Percentiles rank a stretch among this genome's conserved stretches.
Evolutionary conservation across 2,329 filamentous ascomycete genomes (phyloP).

Genomic region (Elsinoe necatrix): DNA sequence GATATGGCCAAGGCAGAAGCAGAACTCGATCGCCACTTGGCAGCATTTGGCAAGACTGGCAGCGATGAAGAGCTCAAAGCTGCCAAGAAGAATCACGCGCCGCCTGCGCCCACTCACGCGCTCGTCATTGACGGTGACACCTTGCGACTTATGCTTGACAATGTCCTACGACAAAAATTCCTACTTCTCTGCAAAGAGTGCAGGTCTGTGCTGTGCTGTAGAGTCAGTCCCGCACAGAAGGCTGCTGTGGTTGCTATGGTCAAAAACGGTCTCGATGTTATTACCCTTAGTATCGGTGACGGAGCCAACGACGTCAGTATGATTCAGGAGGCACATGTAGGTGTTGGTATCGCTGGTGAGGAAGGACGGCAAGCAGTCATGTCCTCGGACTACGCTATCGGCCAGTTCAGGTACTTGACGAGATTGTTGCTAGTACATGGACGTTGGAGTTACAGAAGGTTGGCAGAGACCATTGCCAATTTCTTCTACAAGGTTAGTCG

Average conservation of each 20-base stretch:
- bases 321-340: conserved; percentile 97
- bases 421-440: conserved; percentile 82
- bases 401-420: conserved; percentile 83
- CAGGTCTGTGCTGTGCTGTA: conserved; percentile 90
- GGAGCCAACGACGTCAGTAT: conserved; percentile 95
- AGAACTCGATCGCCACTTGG: conserved; percentile 66
- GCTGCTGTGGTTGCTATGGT: conserved; percentile 95
- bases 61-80: conserved; percentile 73
- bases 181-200: conserved; percentile 93
- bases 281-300: conserved; percentile 89
- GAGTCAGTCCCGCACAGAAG: conserved; percentile 94
- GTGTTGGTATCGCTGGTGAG: conserved; percentile 87
- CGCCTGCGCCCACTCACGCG: conserved; percentile 80
- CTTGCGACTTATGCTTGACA: conserved; percentile 76
- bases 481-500: conserved; percentile 87
- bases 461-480: conserved; percentile 91
- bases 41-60: conserved; percentile 68
- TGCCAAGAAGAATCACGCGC: conserved; percentile 74
- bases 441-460: conserved; percentile 88
- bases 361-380: conserved; percentile 90
- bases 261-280: conserved; percentile 87
- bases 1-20: conserved; percentile 54
- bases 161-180: conserved; percentile 81
- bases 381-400: conserved; percentile 93
- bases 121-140: conserved; percentile 93